phyloP scores from a whole-genome alignment of 2,329 filamentous ascomycete species.

The Geosmithia flava region DNA sequence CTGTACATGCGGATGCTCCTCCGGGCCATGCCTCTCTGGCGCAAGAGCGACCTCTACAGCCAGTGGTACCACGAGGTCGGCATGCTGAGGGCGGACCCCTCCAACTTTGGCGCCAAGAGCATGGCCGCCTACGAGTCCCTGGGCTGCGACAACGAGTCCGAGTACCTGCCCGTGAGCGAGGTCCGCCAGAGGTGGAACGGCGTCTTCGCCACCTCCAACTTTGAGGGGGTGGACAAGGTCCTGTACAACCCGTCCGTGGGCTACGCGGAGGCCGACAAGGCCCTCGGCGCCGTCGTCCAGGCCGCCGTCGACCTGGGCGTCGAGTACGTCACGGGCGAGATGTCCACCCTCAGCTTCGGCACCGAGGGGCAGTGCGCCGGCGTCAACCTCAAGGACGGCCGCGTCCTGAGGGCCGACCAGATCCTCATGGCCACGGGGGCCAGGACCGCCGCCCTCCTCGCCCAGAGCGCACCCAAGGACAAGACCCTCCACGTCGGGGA shows the following conservation, averaged over 20 bases:
- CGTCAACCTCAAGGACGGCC: conserved; percentile 32
- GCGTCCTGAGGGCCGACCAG: conserved; percentile 34
- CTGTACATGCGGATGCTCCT: conserved; percentile 26
- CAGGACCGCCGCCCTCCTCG: conserved; percentile 40
- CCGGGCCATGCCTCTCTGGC: conserved; percentile 26
- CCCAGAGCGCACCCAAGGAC: conserved; percentile 34
- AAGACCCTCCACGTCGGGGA: conserved; percentile 37
- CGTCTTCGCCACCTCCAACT: conserved; percentile 43
- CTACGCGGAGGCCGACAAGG: conserved; percentile 46
- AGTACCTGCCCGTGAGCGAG: conserved; percentile 33
- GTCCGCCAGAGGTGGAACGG: conserved; percentile 42
- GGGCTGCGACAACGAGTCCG: conserved; percentile 25
- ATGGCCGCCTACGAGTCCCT: conserved; percentile 21
- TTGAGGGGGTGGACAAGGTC: conserved; percentile 39
- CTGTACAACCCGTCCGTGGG: conserved; percentile 46
- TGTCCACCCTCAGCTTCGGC: conserved; percentile 32
- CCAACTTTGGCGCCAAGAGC: conserved; percentile 30
- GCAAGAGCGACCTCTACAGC: conserved; percentile 34
- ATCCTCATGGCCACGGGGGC: conserved; percentile 43
- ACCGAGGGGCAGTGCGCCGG: conserved; percentile 28
- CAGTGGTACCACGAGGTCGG: conserved; percentile 44
- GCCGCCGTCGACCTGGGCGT: conserved; percentile 39
- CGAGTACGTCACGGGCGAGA: conserved; percentile 39
- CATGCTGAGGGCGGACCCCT: conserved; percentile 30
- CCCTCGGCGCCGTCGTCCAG: conserved; percentile 39